These are phyloP conservation scores for Yamadazyma laniorum DNA, from an alignment of 805 yeast species.

Conservation along the genomic window DNA sequence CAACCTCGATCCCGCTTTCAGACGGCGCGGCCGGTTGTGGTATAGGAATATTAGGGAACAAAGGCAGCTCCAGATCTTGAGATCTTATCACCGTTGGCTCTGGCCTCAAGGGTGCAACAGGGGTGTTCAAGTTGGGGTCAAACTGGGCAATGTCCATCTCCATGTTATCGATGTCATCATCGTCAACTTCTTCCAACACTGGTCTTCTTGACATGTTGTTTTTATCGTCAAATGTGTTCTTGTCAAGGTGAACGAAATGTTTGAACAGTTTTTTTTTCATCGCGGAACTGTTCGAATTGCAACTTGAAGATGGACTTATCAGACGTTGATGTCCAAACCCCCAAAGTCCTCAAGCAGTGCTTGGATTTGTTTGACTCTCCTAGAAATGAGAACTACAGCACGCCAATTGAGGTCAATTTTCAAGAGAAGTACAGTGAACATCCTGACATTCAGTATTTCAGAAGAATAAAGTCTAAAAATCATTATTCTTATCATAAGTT, in stretches of 20 bases:
- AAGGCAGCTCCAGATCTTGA: slow-evolving; percentile 42
- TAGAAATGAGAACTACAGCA: slow-evolving; percentile 14
- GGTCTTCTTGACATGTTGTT: slow-evolving; percentile 56
- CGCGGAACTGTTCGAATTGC: too few relatives aligned
- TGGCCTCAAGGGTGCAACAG: slow-evolving; percentile 64
- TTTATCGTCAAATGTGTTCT: not conserved
- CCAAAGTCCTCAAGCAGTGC: slow-evolving; percentile 25
- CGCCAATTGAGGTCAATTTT: slow-evolving; percentile 15
- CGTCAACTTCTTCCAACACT: slow-evolving; percentile 70
- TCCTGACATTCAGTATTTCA: slow-evolving; percentile 41
- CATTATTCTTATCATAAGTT: slow-evolving; percentile 38
- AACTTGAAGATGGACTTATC: not conserved
- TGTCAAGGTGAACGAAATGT: too few relatives aligned
- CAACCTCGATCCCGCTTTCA: slow-evolving; percentile 14
- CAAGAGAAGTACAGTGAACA: slow-evolving; percentile 20
- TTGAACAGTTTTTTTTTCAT: too few relatives aligned
- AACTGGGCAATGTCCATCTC: slow-evolving; percentile 93
- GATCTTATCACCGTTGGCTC: slow-evolving; percentile 61
- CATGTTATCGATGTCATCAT: slow-evolving; percentile 84
- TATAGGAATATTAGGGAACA: slow-evolving; percentile 17
- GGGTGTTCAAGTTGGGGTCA: slow-evolving; percentile 64
- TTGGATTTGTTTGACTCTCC: slow-evolving; percentile 19
- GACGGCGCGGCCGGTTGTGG: slow-evolving; percentile 17
- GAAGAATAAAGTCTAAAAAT: slow-evolving; percentile 31
- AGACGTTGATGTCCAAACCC: slow-evolving; percentile 14